Evolutionary conservation across 2,329 filamentous ascomycete species (phyloP).

Genomic region (Cladophialophora chaetospira): DNA sequence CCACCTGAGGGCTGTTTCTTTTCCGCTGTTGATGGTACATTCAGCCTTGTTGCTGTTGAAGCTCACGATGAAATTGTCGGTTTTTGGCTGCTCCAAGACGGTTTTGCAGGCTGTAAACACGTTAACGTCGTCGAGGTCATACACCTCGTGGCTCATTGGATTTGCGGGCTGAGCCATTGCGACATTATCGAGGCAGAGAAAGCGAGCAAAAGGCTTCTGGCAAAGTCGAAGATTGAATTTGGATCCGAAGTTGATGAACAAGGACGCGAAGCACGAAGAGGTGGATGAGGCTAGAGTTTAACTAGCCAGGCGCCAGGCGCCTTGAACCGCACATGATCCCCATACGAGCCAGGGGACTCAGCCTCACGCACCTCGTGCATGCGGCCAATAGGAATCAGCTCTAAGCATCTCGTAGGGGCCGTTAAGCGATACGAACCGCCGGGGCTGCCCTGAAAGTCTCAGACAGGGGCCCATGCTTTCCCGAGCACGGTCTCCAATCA

Average conservation of each 20-base stretch:
- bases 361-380: not conserved
- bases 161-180: not conserved
- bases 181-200: not conserved
- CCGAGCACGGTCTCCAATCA: too few species aligned
- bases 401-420: not conserved
- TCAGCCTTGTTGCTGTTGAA: conserved; percentile 47
- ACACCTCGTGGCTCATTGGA: not conserved
- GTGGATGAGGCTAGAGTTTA: too few species aligned
- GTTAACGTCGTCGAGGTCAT: conserved; percentile 42
- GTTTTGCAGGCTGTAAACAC: conserved; percentile 38
- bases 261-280: too few species aligned
- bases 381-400: not conserved
- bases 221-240: not conserved
- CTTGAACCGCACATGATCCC: not conserved
- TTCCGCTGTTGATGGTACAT: conserved; percentile 42
- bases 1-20: conserved; percentile 13
- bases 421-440: not conserved
- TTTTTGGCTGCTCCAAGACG: conserved; percentile 36
- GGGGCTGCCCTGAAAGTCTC: not conserved
- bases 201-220: not conserved
- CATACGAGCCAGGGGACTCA: not conserved
- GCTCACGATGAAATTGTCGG: conserved; percentile 47
- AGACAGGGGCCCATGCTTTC: not conserved
- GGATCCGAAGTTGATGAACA: not conserved
- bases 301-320: too few species aligned